Evolutionary conservation across 192 early-diverging fungal genomes (phyloP), one percentile per base, ranked within the genome.

Genomic region (Coemansia pectinata): DNA sequence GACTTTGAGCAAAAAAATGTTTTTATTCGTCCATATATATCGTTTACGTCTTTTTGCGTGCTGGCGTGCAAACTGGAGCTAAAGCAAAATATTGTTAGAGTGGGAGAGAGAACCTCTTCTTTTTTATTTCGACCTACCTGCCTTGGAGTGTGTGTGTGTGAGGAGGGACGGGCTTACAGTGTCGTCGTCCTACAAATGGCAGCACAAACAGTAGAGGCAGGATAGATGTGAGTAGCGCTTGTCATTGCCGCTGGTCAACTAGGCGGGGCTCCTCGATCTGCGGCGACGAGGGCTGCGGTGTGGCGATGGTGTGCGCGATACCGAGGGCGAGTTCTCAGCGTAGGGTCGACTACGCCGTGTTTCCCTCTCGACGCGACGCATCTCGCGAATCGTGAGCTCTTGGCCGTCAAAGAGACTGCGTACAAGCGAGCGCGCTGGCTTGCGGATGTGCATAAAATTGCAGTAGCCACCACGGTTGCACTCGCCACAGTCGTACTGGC

Each of bases 361-460:
- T 25, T 83, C 80, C 10, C 80, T 63, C 72, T 83, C 75, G 10
- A 83, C 72, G n/a, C 75, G 72, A n/a, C 81, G 76, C 76, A 83
- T 83, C 73, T 78, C 76, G 31, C 71, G 71, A 12, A 84, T 7
- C 2, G 82, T 84, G 50, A 84, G 72, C 2, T 80, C 80, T 71
- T 99, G 98, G 48, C 91, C 91, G 19, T 91, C 93, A 67, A 86
- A 91, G 31, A 99, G 79, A n/a, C 94, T 93, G 70, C 90, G 85
- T 66, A 88, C 87, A 60, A 99, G 75, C 47, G 83, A 72, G 53
- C 91, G 84, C n/a, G 90, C 87, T 6, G 95, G 93, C 57, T 90
- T 87, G 66, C 95, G 94, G 44, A 99, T 85, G 84, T 99, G 98
- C 98, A 99, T 98, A 86, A 99, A 99, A 83, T 98, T 99, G 85